phyloP scores from a whole-genome alignment of 192 early-diverging fungal species.

The Coemansia erecta region DNA sequence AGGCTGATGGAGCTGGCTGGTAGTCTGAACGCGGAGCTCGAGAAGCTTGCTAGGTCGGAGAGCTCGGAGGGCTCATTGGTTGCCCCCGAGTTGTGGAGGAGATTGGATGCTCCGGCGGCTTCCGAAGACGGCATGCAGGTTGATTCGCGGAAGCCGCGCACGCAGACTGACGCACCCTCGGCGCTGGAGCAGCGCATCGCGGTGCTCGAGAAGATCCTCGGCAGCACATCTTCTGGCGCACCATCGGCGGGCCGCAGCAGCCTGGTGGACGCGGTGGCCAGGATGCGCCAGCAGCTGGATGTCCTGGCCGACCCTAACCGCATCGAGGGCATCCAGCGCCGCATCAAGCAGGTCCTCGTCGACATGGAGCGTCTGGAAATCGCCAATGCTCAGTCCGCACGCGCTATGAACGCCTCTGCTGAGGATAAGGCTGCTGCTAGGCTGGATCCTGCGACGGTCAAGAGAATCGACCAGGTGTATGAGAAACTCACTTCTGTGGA shows the following conservation, averaged over 20 bases:
- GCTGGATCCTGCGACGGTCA: conserved; percentile 23
- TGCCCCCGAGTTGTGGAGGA: conserved; percentile 18
- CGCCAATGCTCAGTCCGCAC: conserved; percentile 17
- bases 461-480: conserved; percentile 41
- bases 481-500: conserved; percentile 64
- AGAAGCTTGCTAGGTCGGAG: conserved; percentile 8
- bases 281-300: conserved; percentile 39
- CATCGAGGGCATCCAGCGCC: conserved; percentile 48
- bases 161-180: conserved; percentile 2
- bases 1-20: conserved; percentile 35
- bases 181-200: conserved; percentile 39
- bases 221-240: conserved; percentile 4
- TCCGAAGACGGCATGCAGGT: neutral
- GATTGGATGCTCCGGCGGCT: neutral
- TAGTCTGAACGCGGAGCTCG: conserved; percentile 39
- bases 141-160: neutral
- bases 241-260: conserved; percentile 55
- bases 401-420: neutral
- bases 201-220: conserved; percentile 28
- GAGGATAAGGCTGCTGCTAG: conserved; percentile 1
- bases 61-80: conserved; percentile 2
- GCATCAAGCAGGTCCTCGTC: conserved; percentile 42
- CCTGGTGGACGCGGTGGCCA: conserved; percentile 64
- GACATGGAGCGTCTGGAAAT: conserved; percentile 46
- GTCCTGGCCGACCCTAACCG: conserved; percentile 41